phyloP scores from a whole-genome alignment of 2,329 filamentous ascomycete species.

The Hirsutella rhossiliensis region DNA sequence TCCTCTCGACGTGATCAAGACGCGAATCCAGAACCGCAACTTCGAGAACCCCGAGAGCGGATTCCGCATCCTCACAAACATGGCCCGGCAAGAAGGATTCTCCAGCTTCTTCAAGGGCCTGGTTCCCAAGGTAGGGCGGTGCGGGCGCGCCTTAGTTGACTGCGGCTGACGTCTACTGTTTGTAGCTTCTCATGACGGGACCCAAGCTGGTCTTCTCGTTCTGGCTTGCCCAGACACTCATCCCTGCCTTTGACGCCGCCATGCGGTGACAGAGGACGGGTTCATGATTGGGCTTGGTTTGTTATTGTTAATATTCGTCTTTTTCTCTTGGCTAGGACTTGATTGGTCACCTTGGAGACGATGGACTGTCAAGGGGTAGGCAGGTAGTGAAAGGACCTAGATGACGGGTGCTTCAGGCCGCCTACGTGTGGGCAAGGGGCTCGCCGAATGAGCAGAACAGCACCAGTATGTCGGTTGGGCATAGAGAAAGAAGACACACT shows the following conservation, averaged over 20 bases:
- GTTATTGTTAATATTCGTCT: background rate
- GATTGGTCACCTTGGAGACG: background rate
- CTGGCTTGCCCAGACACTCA: conserved; percentile 97
- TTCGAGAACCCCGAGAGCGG: conserved; percentile 96
- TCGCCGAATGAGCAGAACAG: background rate
- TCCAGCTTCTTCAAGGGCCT: conserved; percentile 94
- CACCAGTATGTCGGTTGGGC: background rate
- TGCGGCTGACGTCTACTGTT: conserved; percentile 1
- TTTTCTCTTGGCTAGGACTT: background rate
- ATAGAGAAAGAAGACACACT: too few relatives aligned
- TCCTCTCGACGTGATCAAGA: conserved; percentile 95
- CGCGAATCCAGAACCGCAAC: conserved; percentile 94
- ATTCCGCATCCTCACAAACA: conserved; percentile 81
- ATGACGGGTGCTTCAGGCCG: background rate
- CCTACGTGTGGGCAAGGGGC: background rate
- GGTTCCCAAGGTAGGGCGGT: conserved; percentile 59
- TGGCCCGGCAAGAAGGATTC: conserved; percentile 82
- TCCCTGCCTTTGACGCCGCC: conserved; percentile 68
- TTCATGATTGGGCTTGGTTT: conserved; percentile 3
- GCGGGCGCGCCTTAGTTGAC: background rate
- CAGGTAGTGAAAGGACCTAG: background rate
- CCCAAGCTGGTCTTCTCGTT: conserved; percentile 99
- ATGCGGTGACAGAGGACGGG: conserved; percentile 21
- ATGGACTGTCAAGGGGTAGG: too few relatives aligned
- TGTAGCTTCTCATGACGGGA: conserved; percentile 86